Evolutionary conservation across 805 yeast species (phyloP).

Genomic region (Metschnikowia sp.): DNA sequence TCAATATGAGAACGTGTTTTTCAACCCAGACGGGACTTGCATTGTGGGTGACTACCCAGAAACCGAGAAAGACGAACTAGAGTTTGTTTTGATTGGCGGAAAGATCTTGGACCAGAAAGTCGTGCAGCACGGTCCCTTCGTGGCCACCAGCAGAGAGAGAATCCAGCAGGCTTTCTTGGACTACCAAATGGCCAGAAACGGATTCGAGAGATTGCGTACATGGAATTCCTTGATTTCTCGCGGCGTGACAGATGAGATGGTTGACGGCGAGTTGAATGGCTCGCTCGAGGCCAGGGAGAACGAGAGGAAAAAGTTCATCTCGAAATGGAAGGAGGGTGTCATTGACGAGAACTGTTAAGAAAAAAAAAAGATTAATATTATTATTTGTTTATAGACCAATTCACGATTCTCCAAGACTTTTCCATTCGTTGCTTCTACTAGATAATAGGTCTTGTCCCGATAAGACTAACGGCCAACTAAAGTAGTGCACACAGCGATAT

Average conservation of each 20-base stretch:
- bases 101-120: conserved; percentile 67
- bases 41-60: conserved; percentile 47
- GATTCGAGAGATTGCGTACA: conserved; percentile 62
- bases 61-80: conserved; percentile 41
- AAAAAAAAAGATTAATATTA: no score
- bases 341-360: conserved; percentile 5
- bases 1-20: conserved; percentile 54
- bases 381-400: no score
- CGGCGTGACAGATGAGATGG: conserved; percentile 43
- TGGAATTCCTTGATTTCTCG: conserved; percentile 52
- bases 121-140: conserved; percentile 91
- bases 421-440: no score
- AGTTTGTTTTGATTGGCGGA: conserved; percentile 77
- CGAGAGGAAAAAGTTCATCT: conserved; percentile 12
- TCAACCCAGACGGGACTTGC: conserved; percentile 64
- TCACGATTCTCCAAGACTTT: no score
- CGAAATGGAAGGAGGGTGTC: conserved; percentile 9
- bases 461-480: no score
- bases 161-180: conserved; percentile 69
- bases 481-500: no score
- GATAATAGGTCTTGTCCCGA: no score
- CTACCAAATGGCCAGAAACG: conserved; percentile 65
- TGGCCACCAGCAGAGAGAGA: conserved; percentile 63
- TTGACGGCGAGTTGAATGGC: conserved; percentile 37
- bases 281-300: conserved; percentile 29